Evolutionary conservation across 352 stramenopile species (phyloP).

Genomic region (Phytophthora pisi): DNA sequence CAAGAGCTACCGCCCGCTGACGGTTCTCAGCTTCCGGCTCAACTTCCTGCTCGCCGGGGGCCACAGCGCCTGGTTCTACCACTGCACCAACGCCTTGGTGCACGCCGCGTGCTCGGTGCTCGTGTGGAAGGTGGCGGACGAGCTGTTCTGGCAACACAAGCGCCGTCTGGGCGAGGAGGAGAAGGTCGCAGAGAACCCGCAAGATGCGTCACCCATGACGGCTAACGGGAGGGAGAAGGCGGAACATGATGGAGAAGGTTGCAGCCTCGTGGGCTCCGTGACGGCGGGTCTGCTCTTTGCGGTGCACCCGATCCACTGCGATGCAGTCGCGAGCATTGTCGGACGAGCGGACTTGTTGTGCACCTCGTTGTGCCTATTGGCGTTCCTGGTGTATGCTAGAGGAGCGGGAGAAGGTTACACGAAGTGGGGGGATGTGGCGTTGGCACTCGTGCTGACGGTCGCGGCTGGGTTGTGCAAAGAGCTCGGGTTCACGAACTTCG

Average conservation of each 20-base stretch:
- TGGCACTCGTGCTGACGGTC: conserved; percentile 31
- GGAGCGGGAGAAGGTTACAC: conserved; percentile 26
- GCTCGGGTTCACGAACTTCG: conserved; percentile 85
- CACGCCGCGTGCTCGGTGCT: conserved; percentile 69
- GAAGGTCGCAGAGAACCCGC: conserved; percentile 20
- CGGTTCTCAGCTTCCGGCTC: conserved; percentile 76
- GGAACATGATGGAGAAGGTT: background rate
- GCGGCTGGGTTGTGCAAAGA: conserved; percentile 86
- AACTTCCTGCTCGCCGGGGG: conserved; percentile 59
- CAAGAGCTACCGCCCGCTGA: conserved; percentile 90
- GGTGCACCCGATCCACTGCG: conserved; percentile 91
- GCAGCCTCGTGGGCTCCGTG: conserved; percentile 1
- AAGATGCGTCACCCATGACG: conserved; percentile 6
- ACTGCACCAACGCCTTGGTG: conserved; percentile 77
- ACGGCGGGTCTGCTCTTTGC: conserved; percentile 85
- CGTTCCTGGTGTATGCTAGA: conserved; percentile 62
- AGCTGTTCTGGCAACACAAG: conserved; percentile 38
- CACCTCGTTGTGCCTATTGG: conserved; percentile 64
- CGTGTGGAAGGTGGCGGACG: conserved; percentile 51
- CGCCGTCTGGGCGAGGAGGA: background rate
- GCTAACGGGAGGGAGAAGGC: background rate
- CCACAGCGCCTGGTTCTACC: conserved; percentile 60
- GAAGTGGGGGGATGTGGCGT: conserved; percentile 25
- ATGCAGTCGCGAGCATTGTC: conserved; percentile 91
- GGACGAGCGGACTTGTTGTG: conserved; percentile 90